phyloP scores from a whole-genome alignment of 768 basidiomycete genomes.

The Leucocoprinus sp. region DNA sequence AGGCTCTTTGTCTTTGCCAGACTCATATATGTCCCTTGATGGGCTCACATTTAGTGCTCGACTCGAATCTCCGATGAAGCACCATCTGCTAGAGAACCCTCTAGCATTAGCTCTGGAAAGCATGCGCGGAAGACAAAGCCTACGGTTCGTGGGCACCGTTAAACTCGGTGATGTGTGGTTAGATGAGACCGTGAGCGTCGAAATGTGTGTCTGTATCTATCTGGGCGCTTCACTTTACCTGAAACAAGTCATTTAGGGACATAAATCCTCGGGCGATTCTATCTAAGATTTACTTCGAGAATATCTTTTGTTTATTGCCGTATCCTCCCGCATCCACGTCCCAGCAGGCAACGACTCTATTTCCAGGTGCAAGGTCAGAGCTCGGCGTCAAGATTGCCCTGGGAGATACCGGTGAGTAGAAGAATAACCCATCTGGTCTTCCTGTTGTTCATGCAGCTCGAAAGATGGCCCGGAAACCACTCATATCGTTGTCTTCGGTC shows the following conservation, averaged over 20 bases:
- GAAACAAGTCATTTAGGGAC: constrained; percentile 36
- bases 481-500: constrained; percentile 49
- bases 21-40: constrained; percentile 64
- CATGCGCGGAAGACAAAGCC: constrained; percentile 65
- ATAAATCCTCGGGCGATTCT: constrained; percentile 59
- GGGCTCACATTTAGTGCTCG: constrained; percentile 61
- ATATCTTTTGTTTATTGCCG: constrained; percentile 48
- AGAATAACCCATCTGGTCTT: neutral
- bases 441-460: neutral
- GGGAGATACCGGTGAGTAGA: constrained; percentile 53
- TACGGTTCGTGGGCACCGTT: constrained; percentile 50
- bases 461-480: constrained; percentile 65
- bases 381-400: constrained; percentile 60
- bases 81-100: constrained; percentile 51
- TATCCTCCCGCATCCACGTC: constrained; percentile 24
- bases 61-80: constrained; percentile 31
- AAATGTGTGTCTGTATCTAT: constrained; percentile 21
- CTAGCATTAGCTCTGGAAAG: constrained; percentile 68
- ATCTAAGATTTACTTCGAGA: constrained; percentile 63
- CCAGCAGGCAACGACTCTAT: constrained; percentile 11
- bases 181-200: constrained; percentile 47
- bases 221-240: constrained; percentile 2
- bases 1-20: constrained; percentile 64
- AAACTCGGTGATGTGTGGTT: constrained; percentile 47
- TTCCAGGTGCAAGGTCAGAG: constrained; percentile 26